Base-by-base conservation (phyloP, 2,329 filamentous ascomycete genomes). In the Hymenoscyphus linearis region DNA sequence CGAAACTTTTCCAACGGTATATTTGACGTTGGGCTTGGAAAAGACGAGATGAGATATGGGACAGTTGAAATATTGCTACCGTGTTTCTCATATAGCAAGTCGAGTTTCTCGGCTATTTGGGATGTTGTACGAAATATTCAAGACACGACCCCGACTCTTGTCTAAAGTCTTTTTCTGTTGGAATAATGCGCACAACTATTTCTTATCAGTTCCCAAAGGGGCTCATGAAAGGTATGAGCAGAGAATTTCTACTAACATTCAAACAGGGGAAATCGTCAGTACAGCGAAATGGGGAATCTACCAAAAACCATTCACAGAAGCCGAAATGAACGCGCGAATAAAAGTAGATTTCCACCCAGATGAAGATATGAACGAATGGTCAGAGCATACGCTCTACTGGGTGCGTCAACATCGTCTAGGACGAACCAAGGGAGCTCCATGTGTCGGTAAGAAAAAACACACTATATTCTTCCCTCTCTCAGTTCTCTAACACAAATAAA, bases 281-380 rank as follows among this genome's bases (percentile, higher is more conserved):
- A 61, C 61, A n/a, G 61, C 65, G 40, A 64, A 65, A 59, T 66
- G 65, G 65, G 58, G 55, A 34, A 62, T 63, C 12, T 55, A 60
- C 56, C 55, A 60, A 34, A 58, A 60, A 10, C 54, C 37, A 25
- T 55, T 56, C 6, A 62, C 62, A 2, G 60, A 67, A 25, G 60
- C 58, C 34, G 59, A 66, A 44, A 64, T 56, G 59, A 59, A 59
- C n/a, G 55, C 65, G 52, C 44, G 55, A 5, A 40, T 64, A 2
- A 12, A 16, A 26, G 59, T 68, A 5, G 60, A 68, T 40, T 67
- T 64, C 65, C 64, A 63, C 56, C 7, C 37, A 16, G 63, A 67
- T 58, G 37, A 25, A 4, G 64, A 68, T 14, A 60, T 52, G 4
- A 68, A 65, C 35, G 56, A 58, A 22, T 68, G 63, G 64, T 63